phyloP scores from a whole-genome alignment of 169 alveolate species.

The Cyclospora cayetanensis region DNA sequence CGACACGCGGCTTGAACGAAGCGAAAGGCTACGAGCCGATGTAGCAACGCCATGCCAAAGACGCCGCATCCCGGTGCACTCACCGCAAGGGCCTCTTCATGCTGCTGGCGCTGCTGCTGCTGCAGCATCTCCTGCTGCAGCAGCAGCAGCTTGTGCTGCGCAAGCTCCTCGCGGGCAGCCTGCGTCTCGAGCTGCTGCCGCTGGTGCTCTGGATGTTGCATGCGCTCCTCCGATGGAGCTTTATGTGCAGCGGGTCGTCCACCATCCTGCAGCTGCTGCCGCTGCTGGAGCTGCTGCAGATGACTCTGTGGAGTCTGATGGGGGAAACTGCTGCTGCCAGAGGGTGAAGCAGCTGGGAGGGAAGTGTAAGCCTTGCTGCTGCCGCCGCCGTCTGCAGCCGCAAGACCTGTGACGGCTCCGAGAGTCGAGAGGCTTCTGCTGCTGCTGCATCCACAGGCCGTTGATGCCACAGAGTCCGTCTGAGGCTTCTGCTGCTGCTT shows the following conservation, averaged over 20 bases:
- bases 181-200: background rate
- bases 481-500: constrained; percentile 50
- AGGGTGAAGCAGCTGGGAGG: constrained; percentile 3
- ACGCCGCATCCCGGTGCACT: background rate
- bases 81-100: constrained; percentile 32
- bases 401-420: constrained; percentile 15
- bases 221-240: background rate
- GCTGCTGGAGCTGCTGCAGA: constrained; percentile 8
- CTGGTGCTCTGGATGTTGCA: background rate
- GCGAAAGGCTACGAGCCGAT: background rate
- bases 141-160: constrained; percentile 19
- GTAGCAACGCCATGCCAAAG: background rate
- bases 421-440: constrained; percentile 35
- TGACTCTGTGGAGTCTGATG: background rate
- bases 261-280: constrained; percentile 15
- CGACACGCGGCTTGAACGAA: background rate
- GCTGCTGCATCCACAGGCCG: constrained; percentile 54
- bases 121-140: constrained; percentile 8
- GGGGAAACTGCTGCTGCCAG: background rate
- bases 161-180: background rate
- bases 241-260: background rate
- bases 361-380: constrained; percentile 36
- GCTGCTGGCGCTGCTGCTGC: constrained; percentile 8
- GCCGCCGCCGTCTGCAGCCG: constrained; percentile 27
- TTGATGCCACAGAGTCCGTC: constrained; percentile 31